phyloP scores from a whole-genome alignment of 768 basidiomycete species.

The Collybia nuda region DNA sequence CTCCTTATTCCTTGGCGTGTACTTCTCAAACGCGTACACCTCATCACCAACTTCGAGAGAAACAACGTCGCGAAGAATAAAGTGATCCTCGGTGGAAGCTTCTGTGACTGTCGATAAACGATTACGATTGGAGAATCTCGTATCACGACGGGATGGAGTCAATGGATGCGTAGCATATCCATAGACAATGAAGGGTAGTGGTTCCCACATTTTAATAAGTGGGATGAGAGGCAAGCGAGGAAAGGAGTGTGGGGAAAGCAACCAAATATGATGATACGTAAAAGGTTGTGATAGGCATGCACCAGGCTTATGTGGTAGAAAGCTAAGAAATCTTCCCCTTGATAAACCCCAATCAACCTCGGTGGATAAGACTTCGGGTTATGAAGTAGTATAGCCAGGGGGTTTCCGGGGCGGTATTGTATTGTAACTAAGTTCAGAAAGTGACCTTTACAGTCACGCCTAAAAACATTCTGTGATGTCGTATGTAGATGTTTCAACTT shows the following conservation, averaged over 20 bases:
- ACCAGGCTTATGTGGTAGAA: no score
- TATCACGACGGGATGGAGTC: constrained; percentile 72
- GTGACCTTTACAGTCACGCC: no score
- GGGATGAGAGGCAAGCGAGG: constrained; percentile 4
- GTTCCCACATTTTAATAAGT: constrained; percentile 44
- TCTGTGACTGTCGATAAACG: constrained; percentile 64
- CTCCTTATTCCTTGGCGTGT: constrained; percentile 70
- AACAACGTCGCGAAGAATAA: constrained; percentile 72
- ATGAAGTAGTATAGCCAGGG: no score
- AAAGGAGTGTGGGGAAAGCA: background rate
- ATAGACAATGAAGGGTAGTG: constrained; percentile 71
- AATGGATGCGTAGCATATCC: constrained; percentile 90
- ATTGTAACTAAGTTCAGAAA: no score
- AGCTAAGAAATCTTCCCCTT: no score
- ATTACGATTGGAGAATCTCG: constrained; percentile 56
- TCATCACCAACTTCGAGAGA: constrained; percentile 94
- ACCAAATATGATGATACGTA: background rate
- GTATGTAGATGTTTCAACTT: no score
- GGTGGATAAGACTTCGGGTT: no score
- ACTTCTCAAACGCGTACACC: constrained; percentile 95
- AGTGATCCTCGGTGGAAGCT: constrained; percentile 60
- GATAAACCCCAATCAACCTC: no score
- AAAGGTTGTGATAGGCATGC: background rate
- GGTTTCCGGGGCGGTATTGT: no score
- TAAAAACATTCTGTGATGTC: no score